Base-by-base conservation (phyloP, 2,329 filamentous ascomycete species). In the Colletotrichum gigasporum region DNA sequence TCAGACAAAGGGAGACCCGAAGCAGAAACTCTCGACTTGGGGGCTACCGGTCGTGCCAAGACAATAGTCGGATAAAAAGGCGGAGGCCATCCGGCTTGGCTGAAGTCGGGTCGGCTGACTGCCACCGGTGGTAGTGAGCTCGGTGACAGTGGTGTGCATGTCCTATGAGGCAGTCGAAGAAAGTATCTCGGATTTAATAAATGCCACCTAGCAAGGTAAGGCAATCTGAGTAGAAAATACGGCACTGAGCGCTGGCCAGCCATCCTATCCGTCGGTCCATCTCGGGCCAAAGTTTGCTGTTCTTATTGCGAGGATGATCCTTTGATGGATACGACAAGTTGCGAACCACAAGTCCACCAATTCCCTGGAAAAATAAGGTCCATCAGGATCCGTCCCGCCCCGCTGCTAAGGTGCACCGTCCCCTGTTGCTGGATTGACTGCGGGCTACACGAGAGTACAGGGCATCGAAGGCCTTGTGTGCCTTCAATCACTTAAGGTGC, bases 41-140 rank as follows among this genome's bases (percentile, higher is more conserved):
- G 11, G 22, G 32, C 41, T n/a, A 16, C 18, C 18, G 10, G 28
- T 48, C 32, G n/a, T 64, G 47, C 56, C 62, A 61, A 64, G 62
- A 34, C 48, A 37, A 30, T 55, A 30, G 42, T 12, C 53, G 32
- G 55, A 24, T 35, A 41, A 55, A 28, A 12, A 32, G 56, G 35
- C 56, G 20, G 48, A 42, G 20, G 48, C 20, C 41, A 50, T 50
- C 61, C 61, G 56, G 48, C 56, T 61, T 61, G 61, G 56, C 48
- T 26, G 11, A 41, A 53, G 20, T 37, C 22, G 30, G 28, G 37
- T 24, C 30, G 20, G 54, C 28, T 37, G 34, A 22, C n/a, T 26
- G 35, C 24, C 28, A 16, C 11, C 14, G 37, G 35, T 16, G 9
- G 32, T 2, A 51, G 28, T 22, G 24, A 10, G 24, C 18, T 10